Evolutionary conservation across 2,329 filamentous ascomycete genomes (phyloP), one percentile per base, ranked within the genome.

Genomic region (Botryotinia convoluta): DNA sequence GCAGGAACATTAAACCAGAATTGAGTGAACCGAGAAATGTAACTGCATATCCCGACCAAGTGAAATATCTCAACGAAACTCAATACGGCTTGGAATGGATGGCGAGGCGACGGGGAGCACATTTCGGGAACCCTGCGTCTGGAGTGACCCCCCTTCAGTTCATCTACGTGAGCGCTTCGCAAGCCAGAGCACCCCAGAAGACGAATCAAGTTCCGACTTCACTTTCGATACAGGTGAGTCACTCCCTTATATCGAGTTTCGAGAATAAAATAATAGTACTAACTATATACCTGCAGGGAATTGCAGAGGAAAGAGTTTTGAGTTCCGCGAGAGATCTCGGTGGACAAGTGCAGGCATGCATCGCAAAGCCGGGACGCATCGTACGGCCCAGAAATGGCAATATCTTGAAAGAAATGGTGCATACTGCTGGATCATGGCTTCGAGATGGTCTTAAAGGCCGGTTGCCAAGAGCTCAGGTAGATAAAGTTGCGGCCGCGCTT

Each of bases 111-210:
- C 20, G 45, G 8, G 44, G 8, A 26, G 8, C 45, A 48, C 9
- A 10, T 48, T 10, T 26, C 45, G 22, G 0, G 4, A 26, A 26
- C 20, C 45, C 45, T 48, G 3, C 6, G 3, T 26, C 45, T 22
- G 45, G 1, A 10, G 20, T 48, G 12, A 10, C 3, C 8, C 45
- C 20, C 20, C 20, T 48, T 26, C 10, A 4, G 20, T 48, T 48
- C 45, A 48, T 48, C 18, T 57, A 29, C n/a, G 51, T 57, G 51
- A 57, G 51, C 51, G 2, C 14, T 57, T 57, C 14, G 51, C n/a
- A 1, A 7, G n/a, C n/a, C 16, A 57, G 1, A 26, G 4, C 0
- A 29, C 14, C 0, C 6, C 14, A 8, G n/a, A 29, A 4, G n/a
- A 14, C 1, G 51, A 29, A 32, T n/a, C 3, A 8, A 18, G 3